Conservation (phyloP, 768 basidiomycete species). For the Ramaria sp. region DNA sequence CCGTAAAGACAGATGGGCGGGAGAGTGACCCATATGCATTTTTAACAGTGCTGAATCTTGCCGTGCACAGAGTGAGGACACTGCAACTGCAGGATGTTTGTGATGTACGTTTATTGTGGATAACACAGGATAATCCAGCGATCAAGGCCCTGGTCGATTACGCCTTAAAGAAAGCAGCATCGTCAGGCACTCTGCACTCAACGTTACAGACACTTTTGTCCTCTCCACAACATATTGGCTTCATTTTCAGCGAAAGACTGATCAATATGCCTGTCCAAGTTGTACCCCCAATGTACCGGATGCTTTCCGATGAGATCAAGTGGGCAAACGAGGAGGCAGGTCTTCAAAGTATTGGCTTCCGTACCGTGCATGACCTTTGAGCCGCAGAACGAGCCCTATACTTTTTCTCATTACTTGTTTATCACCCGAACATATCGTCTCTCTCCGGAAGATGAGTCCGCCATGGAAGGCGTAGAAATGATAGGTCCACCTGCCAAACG, state of each 20-base stretch:
- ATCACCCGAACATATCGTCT: slow-evolving; percentile 73
- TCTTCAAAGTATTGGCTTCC: not conserved
- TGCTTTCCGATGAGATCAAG: slow-evolving; percentile 77
- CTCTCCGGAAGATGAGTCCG: slow-evolving; percentile 57
- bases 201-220: slow-evolving; percentile 45
- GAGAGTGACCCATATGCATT: slow-evolving; percentile 89
- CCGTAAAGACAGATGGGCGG: slow-evolving; percentile 83
- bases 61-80: slow-evolving; percentile 46
- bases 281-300: slow-evolving; percentile 83
- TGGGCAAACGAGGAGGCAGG: slow-evolving; percentile 50
- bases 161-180: slow-evolving; percentile 46
- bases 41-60: slow-evolving; percentile 74
- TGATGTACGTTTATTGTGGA: not conserved
- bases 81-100: not conserved
- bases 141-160: slow-evolving; percentile 65
- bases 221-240: slow-evolving; percentile 53
- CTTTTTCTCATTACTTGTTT: slow-evolving; percentile 64
- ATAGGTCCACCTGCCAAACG: slow-evolving; percentile 27
- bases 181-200: slow-evolving; percentile 37
- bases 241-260: slow-evolving; percentile 79
- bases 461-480: slow-evolving; percentile 29
- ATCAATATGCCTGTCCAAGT: slow-evolving; percentile 95
- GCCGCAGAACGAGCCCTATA: slow-evolving; percentile 45
- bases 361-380: not conserved
- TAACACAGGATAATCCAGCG: slow-evolving; percentile 53